Evolutionary conservation across 208 protist species (phyloP), one percentile per base, ranked within the genome.

Genomic region (Acanthamoeba divionensis): DNA sequence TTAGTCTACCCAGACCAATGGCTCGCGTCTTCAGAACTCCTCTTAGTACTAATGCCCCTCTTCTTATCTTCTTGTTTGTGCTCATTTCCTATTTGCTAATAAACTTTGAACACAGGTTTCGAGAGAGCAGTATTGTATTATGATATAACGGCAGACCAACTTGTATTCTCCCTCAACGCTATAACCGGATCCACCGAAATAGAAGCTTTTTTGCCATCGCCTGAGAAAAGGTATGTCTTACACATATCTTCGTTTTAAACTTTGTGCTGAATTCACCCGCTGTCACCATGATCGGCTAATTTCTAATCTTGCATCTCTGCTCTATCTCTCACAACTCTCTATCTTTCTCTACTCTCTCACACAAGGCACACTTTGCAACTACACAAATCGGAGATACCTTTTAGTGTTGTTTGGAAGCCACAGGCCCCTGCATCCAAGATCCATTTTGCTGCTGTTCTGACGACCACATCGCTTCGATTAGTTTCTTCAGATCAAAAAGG

Each of bases 361-460:
- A n/a, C n/a, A 9, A 36, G 66, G n/a, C 66, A 75, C 29, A 48
- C n/a, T 45, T 45, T 75, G 18, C 45, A 75, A 26, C 66, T 75
- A 7, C 24, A 75, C 33, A n/a, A 24, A n/a, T 36, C 41, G 13
- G 66, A 75, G 13, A 45, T 75, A n/a, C 66, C 66, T 8, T n/a
- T 75, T 45, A 52, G 62, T 29, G 73, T 83, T 12, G 15, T 62
- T n/a, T 83, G 73, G 73, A 83, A 83, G 73, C 41, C 73, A 8
- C 50, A 83, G 12, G 73, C 73, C 10, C 31, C 41, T 1, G 55
- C 73, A 12, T 24, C 73, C 21, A 8, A 83, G 31, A 41, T 21
- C 6, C 73, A 83, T 7, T 29, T 83, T 45, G 73, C 73, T 18
- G 73, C 73, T 12, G 50, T 83, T 24, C 18, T 83, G 5, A 83